Conservation (phyloP, 495 filamentous ascomycete species). For the Penicillium cataractarum region DNA sequence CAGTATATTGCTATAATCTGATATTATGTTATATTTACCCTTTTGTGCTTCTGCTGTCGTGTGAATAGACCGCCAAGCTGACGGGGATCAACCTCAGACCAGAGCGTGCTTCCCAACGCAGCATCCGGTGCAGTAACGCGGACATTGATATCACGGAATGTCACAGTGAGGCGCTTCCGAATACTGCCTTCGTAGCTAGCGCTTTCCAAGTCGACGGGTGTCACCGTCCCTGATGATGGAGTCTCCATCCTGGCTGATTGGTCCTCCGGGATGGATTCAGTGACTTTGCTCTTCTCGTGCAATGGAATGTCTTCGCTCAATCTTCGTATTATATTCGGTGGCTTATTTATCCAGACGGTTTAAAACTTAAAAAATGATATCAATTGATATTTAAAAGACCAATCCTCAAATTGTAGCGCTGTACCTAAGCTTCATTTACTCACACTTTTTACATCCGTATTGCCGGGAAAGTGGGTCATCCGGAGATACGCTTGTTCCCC, state of each 20-base stretch:
- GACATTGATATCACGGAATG: slow-evolving; percentile 42
- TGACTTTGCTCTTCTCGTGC: neutral
- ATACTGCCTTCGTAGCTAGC: slow-evolving; percentile 15
- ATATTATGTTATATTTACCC: slow-evolving; percentile 21
- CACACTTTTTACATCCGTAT: slow-evolving; percentile 26
- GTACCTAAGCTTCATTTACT: neutral
- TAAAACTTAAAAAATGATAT: neutral
- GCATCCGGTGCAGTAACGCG: slow-evolving; percentile 45
- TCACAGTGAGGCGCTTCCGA: slow-evolving; percentile 42
- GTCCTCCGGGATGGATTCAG: neutral
- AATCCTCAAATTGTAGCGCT: neutral
- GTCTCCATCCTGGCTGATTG: slow-evolving; percentile 30
- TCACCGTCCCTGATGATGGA: slow-evolving; percentile 39
- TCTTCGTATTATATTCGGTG: neutral
- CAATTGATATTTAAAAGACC: neutral
- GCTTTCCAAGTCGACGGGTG: slow-evolving; percentile 37
- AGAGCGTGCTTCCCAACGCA: slow-evolving; percentile 42
- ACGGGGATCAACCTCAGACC: slow-evolving; percentile 40
- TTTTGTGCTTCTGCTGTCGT: slow-evolving; percentile 27
- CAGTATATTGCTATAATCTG: neutral
- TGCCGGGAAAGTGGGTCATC: slow-evolving; percentile 18
- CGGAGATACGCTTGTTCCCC: neutral
- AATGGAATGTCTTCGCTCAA: neutral
- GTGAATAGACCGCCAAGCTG: slow-evolving; percentile 29
- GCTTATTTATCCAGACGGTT: neutral